Percentiles rank a stretch among this genome's conserved stretches.
Conservation (phyloP, 306 rosid genomes). For the Cucurbita ficifolia region DNA sequence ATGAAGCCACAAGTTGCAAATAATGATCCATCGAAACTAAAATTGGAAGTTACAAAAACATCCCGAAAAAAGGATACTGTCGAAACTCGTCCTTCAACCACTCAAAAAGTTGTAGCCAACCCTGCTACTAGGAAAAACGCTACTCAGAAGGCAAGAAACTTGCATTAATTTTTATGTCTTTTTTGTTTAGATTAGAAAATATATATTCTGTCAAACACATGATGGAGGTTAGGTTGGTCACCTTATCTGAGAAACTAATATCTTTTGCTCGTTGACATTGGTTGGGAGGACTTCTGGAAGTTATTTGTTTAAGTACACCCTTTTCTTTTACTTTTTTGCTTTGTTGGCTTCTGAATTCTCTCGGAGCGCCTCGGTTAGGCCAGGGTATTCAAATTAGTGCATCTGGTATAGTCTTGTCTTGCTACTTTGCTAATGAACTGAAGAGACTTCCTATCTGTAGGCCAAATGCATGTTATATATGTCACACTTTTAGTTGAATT, state of each 20-base stretch:
- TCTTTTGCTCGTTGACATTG: neutral
- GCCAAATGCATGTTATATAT: neutral
- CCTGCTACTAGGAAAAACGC: conserved; percentile 39
- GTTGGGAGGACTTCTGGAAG: neutral
- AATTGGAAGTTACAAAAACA: conserved; percentile 30
- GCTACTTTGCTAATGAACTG: neutral
- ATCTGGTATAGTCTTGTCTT: neutral
- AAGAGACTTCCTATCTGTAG: neutral
- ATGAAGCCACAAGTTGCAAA: conserved; percentile 52
- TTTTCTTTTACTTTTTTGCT: neutral
- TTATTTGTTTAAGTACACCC: neutral
- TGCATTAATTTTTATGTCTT: neutral
- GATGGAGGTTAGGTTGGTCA: neutral
- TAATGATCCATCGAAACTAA: conserved; percentile 48
- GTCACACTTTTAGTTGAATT: neutral
- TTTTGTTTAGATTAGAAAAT: neutral
- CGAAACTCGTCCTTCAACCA: conserved; percentile 32
- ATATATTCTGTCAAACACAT: neutral
- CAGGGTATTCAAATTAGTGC: neutral
- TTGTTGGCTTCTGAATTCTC: neutral
- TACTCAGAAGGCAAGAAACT: conserved; percentile 47
- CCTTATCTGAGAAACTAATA: neutral
- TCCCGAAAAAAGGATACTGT: conserved; percentile 29
- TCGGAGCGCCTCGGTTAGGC: neutral
- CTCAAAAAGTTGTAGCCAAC: conserved; percentile 28